A percentile compares a stretch with the other conserved stretches of the same genome.
Conservation (phyloP, 2,329 filamentous ascomycete genomes). For the Blumeriella jaapii region DNA sequence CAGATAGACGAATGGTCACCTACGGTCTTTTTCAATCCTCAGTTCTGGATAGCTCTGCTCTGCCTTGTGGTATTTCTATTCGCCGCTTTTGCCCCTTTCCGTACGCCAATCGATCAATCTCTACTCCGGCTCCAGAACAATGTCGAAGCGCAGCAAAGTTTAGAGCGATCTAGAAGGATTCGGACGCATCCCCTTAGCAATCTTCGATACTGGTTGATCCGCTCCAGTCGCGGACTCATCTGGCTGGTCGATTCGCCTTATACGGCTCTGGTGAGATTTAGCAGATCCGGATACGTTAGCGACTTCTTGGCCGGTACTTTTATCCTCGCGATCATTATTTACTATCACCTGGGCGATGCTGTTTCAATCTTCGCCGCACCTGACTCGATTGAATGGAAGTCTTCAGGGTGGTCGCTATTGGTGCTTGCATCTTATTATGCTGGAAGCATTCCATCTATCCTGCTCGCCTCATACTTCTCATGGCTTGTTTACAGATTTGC, state of each 20-base stretch:
- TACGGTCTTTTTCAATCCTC: background rate
- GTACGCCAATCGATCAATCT: background rate
- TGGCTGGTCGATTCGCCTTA: too few relatives aligned
- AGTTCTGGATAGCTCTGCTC: background rate
- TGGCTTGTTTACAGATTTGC: background rate
- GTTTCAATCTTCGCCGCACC: background rate
- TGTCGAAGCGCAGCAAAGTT: background rate
- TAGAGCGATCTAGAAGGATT: background rate
- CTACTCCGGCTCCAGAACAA: background rate
- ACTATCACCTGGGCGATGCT: too few relatives aligned
- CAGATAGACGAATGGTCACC: background rate
- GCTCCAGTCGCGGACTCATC: background rate
- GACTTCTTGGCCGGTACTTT: background rate
- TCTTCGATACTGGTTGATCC: background rate
- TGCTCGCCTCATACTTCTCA: background rate
- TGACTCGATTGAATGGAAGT: background rate
- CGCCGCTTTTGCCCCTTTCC: background rate
- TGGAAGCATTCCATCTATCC: background rate
- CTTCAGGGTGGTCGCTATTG: background rate
- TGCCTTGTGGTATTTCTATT: background rate
- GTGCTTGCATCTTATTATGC: background rate
- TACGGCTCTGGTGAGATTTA: background rate
- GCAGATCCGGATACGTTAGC: background rate
- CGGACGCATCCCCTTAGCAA: background rate
- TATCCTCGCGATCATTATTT: background rate